Conservation (phyloP, 306 rosid genomes). For the Casuarina glauca region DNA sequence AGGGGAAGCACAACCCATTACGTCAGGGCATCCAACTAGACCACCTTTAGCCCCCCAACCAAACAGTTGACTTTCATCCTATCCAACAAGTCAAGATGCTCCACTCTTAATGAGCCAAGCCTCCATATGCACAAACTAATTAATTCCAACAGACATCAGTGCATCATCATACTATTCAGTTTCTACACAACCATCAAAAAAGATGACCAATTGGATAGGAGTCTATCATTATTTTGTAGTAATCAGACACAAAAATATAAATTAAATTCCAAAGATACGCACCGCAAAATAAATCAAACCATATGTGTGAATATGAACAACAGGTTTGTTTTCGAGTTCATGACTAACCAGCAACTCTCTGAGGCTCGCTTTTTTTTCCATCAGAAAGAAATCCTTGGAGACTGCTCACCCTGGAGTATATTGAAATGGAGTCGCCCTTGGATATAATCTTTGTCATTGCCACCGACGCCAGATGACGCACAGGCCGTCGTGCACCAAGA, state of each 20-base stretch:
- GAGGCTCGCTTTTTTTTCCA: slow-evolving; percentile 82
- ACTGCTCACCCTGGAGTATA: slow-evolving; percentile 90
- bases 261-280: background rate
- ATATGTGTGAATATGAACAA: background rate
- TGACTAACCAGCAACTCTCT: slow-evolving; percentile 79
- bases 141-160: background rate
- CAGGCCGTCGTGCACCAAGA: slow-evolving; percentile 93
- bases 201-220: background rate
- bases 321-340: background rate
- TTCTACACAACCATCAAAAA: background rate
- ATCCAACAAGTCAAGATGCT: background rate
- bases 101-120: background rate
- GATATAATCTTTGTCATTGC: slow-evolving; percentile 85
- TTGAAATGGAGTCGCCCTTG: slow-evolving; percentile 86
- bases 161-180: background rate
- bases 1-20: background rate
- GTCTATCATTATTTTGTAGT: background rate
- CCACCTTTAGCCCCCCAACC: background rate
- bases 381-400: slow-evolving; percentile 98
- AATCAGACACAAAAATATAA: background rate
- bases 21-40: background rate
- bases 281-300: background rate
- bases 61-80: background rate
- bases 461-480: slow-evolving; percentile 90
- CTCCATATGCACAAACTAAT: background rate